These are phyloP conservation scores for Eimeria maxima DNA, from an alignment of 169 alveolate genomes.

Conservation along the genomic window DNA sequence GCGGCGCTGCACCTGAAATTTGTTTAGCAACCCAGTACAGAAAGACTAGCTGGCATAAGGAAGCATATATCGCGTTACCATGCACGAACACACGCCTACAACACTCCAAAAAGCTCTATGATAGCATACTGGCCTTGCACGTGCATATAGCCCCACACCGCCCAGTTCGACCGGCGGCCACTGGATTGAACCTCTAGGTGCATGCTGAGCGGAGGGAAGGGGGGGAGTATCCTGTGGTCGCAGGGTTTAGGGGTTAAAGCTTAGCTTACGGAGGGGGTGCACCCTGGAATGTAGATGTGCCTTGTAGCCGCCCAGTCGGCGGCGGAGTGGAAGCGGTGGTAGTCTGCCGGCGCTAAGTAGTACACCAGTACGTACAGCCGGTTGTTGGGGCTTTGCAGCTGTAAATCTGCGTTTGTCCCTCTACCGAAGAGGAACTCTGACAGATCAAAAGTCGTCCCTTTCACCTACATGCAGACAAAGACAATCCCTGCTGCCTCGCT, in stretches of 20 bases:
- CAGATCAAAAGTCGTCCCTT: conserved; percentile 57
- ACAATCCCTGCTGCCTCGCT: too few species aligned
- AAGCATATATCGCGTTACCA: too few species aligned
- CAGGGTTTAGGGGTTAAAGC: background rate
- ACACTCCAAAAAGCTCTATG: too few species aligned
- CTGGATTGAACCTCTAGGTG: too few species aligned
- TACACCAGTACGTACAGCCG: conserved; percentile 41
- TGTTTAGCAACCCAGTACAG: too few species aligned
- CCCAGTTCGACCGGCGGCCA: too few species aligned
- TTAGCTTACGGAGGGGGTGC: conserved; percentile 52
- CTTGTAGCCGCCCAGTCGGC: conserved; percentile 64
- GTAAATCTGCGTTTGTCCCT: background rate
- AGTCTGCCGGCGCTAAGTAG: conserved; percentile 70
- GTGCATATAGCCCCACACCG: too few species aligned
- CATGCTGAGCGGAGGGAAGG: too few species aligned
- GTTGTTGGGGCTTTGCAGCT: conserved; percentile 44
- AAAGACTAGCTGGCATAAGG: too few species aligned
- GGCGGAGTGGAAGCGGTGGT: conserved; percentile 73
- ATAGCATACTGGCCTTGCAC: too few species aligned
- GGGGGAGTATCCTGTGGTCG: background rate
- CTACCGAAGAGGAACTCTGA: conserved; percentile 37
- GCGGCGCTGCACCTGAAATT: conserved; percentile 67
- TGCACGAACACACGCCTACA: too few species aligned
- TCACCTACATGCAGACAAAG: conserved; percentile 28
- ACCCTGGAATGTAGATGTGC: conserved; percentile 76